Conservation (phyloP, 129 eudicot species). For the Lactuca saligna region DNA sequence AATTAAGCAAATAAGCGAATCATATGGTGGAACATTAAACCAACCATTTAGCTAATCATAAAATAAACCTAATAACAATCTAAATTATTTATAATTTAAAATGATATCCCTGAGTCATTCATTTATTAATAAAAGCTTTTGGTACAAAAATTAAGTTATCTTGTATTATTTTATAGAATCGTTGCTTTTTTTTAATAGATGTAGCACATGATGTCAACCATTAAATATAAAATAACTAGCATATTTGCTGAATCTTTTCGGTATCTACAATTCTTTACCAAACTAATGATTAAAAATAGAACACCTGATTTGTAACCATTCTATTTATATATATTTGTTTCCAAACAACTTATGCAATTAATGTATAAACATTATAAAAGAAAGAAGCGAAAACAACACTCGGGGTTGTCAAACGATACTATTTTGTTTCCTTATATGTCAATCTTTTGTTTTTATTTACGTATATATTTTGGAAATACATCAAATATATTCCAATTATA, state of each 20-base stretch:
- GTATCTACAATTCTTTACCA: slow-evolving; percentile 11
- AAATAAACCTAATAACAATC: neutral
- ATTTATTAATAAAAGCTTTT: slow-evolving; percentile 15
- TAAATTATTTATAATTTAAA: neutral
- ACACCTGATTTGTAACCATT: slow-evolving; percentile 8
- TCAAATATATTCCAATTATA: neutral
- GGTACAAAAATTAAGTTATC: slow-evolving; percentile 31
- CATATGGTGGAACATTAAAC: slow-evolving; percentile 22
- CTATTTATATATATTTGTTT: slow-evolving; percentile 18
- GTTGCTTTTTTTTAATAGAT: neutral
- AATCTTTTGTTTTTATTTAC: neutral
- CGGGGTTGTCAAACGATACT: neutral
- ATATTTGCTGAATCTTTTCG: neutral
- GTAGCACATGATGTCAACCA: slow-evolving; percentile 28
- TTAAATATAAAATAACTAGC: neutral
- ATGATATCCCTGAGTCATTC: slow-evolving; percentile 13
- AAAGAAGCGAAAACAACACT: neutral
- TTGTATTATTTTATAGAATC: slow-evolving; percentile 14
- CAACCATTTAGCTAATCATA: slow-evolving; percentile 13
- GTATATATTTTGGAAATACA: neutral
- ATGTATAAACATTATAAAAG: neutral
- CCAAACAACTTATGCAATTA: neutral
- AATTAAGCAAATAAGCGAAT: slow-evolving; percentile 22
- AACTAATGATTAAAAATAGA: slow-evolving; percentile 13
- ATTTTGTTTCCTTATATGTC: neutral